These are phyloP conservation scores for Lolium multiflorum DNA, from an alignment of 176 grass and related monocot species.

Conservation along the genomic window DNA sequence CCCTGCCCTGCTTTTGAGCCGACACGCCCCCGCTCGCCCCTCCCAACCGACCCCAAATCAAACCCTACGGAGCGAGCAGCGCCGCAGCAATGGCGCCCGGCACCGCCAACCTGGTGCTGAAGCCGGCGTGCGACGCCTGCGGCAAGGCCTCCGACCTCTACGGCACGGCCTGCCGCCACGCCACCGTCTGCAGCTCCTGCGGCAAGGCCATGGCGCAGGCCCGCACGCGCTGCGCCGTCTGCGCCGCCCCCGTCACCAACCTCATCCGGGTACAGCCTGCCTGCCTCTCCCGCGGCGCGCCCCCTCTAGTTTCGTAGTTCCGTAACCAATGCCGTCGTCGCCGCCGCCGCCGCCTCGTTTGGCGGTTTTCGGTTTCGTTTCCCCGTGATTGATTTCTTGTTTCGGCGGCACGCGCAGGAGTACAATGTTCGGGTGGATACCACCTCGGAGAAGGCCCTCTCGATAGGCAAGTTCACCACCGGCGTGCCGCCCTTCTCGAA, in stretches of 20 bases:
- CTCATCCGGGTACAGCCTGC: conserved; percentile 62
- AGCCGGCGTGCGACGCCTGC: conserved; percentile 66
- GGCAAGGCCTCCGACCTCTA: conserved; percentile 62
- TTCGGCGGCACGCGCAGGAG: conserved; percentile 50
- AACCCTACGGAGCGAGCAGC: conserved; percentile 38
- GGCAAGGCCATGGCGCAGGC: conserved; percentile 58
- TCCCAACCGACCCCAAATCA: conserved; percentile 16
- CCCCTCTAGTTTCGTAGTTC: background rate
- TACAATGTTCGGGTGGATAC: conserved; percentile 67
- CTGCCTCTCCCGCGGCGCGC: background rate
- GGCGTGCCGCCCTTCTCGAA: conserved; percentile 71
- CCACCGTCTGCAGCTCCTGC: conserved; percentile 72
- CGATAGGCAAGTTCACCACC: conserved; percentile 66
- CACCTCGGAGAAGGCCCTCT: conserved; percentile 54
- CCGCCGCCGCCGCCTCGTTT: background rate
- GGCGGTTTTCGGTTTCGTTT: background rate
- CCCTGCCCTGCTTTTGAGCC: background rate
- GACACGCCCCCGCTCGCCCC: background rate
- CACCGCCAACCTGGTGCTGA: conserved; percentile 59
- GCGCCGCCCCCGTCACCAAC: conserved; percentile 60
- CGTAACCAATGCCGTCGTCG: background rate
- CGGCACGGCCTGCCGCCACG: conserved; percentile 70
- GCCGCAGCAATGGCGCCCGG: conserved; percentile 16
- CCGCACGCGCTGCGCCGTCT: conserved; percentile 54
- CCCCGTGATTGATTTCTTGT: background rate